These are phyloP conservation scores for Backusella liffmaniae DNA, from an alignment of 192 early-diverging fungal genomes.

Conservation along the genomic window DNA sequence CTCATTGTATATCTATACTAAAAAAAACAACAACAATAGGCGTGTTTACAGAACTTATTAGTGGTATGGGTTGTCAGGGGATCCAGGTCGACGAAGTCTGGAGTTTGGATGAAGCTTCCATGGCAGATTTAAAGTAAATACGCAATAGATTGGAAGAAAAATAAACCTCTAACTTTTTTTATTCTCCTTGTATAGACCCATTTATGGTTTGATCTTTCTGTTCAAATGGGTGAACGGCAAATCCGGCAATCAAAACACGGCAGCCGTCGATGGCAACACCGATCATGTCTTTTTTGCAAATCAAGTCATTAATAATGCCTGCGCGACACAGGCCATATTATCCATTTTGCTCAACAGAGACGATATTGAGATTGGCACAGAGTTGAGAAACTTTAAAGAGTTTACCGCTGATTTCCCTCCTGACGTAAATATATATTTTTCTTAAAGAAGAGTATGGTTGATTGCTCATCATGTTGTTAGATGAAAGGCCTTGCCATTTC, in stretches of 20 bases:
- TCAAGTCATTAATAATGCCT: constrained; percentile 81
- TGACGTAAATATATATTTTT: constrained; percentile 45
- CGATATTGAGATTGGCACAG: constrained; percentile 69
- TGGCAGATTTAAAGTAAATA: constrained; percentile 61
- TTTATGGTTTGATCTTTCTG: constrained; percentile 81
- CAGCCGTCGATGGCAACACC: constrained; percentile 19
- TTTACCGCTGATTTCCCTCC: constrained; percentile 72
- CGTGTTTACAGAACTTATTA: constrained; percentile 82
- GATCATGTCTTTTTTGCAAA: constrained; percentile 72
- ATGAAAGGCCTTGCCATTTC: constrained; percentile 76
- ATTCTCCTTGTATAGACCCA: constrained; percentile 37
- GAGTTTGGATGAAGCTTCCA: constrained; percentile 62
- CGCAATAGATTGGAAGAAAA: not conserved
- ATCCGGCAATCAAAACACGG: not conserved
- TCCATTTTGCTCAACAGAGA: constrained; percentile 69
- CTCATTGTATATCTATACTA: not conserved
- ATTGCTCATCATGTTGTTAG: constrained; percentile 19
- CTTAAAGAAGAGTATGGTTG: not conserved
- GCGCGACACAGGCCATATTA: constrained; percentile 84
- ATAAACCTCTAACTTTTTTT: too few relatives aligned
- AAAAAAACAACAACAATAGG: constrained; percentile 31
- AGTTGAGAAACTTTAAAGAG: constrained; percentile 62
- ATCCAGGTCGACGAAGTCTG: constrained; percentile 81
- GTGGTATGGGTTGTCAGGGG: constrained; percentile 67
- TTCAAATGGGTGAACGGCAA: constrained; percentile 68